Conservation (phyloP, 371 early-diverging fungal genomes). For the Mycotypha africana region DNA sequence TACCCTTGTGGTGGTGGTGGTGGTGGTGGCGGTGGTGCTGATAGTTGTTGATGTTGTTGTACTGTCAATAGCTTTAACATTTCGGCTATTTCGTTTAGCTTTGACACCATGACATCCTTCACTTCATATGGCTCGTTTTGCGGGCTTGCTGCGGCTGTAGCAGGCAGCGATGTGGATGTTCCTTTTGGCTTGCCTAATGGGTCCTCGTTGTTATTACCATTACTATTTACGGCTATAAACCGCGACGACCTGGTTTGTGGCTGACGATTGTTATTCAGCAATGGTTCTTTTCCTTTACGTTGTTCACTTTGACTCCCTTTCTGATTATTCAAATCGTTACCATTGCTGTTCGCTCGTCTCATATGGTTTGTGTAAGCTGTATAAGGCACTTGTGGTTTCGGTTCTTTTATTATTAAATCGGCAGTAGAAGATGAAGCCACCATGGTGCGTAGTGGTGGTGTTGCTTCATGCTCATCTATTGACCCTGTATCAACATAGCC, state of each 20-base stretch:
- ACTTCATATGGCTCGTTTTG: conserved; percentile 3
- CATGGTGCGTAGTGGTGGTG: not conserved
- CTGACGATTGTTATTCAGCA: too few relatives aligned
- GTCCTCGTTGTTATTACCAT: too few relatives aligned
- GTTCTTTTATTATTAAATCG: conserved; percentile 10
- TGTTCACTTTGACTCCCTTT: too few relatives aligned
- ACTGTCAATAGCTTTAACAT: conserved; percentile 8
- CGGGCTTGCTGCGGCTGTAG: not conserved
- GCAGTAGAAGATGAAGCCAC: conserved; percentile 1
- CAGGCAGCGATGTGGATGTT: not conserved
- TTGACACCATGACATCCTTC: conserved; percentile 9
- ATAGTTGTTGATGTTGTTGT: not conserved
- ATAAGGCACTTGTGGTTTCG: conserved; percentile 5
- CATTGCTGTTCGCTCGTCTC: too few relatives aligned
- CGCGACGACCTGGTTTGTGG: too few relatives aligned
- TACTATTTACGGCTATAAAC: too few relatives aligned
- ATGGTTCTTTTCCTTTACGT: too few relatives aligned
- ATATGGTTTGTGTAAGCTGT: too few relatives aligned
- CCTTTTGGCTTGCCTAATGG: not conserved
- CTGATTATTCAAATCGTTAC: too few relatives aligned
- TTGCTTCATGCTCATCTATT: not conserved
- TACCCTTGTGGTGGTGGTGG: not conserved
- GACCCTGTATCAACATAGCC: conserved; percentile 12
- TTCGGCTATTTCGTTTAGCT: conserved; percentile 14
- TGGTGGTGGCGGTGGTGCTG: not conserved